phyloP scores from a whole-genome alignment of 805 yeast genomes.

The Komagataella ulmi region DNA sequence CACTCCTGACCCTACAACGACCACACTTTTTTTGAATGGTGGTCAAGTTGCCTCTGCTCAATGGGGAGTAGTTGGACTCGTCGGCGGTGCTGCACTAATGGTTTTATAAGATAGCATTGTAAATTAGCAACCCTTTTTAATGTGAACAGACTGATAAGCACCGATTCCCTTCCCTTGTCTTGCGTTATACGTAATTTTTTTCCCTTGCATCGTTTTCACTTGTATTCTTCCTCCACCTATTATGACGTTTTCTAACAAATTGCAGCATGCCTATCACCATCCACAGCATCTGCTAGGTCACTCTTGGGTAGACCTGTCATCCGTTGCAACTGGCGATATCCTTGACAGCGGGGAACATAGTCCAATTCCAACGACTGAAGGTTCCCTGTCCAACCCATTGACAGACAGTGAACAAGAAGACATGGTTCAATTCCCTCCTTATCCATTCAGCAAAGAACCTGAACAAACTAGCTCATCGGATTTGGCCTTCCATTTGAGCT shows the following conservation, averaged over 20 bases:
- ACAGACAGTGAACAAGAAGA: neutral
- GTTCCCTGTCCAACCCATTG: neutral
- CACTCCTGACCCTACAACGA: constrained; percentile 19
- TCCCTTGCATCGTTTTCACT: neutral
- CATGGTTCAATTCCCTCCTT: neutral
- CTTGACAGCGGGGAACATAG: neutral
- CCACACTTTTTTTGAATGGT: constrained; percentile 7
- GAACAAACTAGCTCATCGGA: neutral
- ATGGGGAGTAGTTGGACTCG: neutral
- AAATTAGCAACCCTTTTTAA: neutral
- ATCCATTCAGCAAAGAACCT: neutral
- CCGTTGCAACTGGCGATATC: neutral
- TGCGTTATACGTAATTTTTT: too few species aligned
- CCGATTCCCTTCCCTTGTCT: neutral
- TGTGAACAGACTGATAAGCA: too few species aligned
- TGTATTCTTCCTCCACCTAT: neutral
- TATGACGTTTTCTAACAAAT: neutral
- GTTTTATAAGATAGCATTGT: neutral
- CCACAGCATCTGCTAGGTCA: neutral
- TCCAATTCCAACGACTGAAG: neutral
- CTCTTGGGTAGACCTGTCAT: neutral
- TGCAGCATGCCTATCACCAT: neutral
- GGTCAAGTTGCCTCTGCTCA: neutral
- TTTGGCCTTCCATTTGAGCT: neutral
- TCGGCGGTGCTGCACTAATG: neutral